Evolutionary conservation across 495 filamentous ascomycete genomes (phyloP).

Genomic region (Cercophora scortea): DNA sequence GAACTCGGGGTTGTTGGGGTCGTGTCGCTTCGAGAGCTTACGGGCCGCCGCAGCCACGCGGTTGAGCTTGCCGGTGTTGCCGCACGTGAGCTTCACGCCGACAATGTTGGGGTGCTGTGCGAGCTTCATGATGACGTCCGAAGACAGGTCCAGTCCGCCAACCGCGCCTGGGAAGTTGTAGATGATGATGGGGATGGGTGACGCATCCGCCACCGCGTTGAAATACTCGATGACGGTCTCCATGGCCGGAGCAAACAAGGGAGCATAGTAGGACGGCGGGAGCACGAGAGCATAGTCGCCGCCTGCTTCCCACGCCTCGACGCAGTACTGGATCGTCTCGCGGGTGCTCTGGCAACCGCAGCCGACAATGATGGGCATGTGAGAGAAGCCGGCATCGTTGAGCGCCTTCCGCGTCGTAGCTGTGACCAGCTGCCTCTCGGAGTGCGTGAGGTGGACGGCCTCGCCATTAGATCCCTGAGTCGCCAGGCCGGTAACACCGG

Average conservation of each 20-base stretch:
- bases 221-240: constrained; percentile 69
- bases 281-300: constrained; percentile 86
- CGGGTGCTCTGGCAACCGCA: constrained; percentile 79
- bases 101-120: constrained; percentile 78
- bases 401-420: constrained; percentile 71
- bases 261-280: constrained; percentile 79
- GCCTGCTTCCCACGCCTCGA: constrained; percentile 66
- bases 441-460: constrained; percentile 71
- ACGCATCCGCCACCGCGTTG: constrained; percentile 66
- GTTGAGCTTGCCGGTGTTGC: constrained; percentile 86
- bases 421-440: constrained; percentile 69
- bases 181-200: constrained; percentile 80
- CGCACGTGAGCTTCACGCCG: constrained; percentile 87
- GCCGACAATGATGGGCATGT: constrained; percentile 80
- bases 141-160: constrained; percentile 72
- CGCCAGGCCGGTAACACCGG: constrained; percentile 72
- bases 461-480: constrained; percentile 90
- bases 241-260: constrained; percentile 50
- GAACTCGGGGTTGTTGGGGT: constrained; percentile 51
- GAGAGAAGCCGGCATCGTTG: constrained; percentile 56
- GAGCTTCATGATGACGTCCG: constrained; percentile 68
- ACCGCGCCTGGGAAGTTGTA: constrained; percentile 91
- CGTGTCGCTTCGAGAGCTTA: constrained; percentile 61
- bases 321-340: constrained; percentile 74
- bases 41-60: constrained; percentile 74